Conservation (phyloP, 108 stramenopile genomes). For the Skeletonema menzelii region DNA sequence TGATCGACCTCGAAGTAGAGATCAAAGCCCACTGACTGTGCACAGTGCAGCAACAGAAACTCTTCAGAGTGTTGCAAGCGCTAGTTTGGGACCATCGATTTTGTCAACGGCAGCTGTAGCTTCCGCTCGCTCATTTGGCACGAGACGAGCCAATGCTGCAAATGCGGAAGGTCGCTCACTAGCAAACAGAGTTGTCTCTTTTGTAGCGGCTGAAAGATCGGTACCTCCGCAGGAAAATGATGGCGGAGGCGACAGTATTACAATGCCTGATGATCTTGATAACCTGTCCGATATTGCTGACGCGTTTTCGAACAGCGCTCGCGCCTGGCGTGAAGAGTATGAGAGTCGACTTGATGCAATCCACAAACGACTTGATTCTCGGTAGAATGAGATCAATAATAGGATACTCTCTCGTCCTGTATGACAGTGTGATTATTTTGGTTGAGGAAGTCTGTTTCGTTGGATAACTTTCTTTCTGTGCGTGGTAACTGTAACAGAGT, state of each 20-base stretch:
- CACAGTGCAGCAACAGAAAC: conserved; percentile 41
- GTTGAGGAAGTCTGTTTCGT: too few species aligned
- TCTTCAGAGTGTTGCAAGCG: conserved; percentile 51
- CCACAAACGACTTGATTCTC: conserved; percentile 34
- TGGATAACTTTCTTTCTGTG: too few species aligned
- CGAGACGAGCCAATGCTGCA: conserved; percentile 40
- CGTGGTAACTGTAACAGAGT: too few species aligned
- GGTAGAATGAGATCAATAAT: too few species aligned
- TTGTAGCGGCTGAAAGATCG: conserved; percentile 30
- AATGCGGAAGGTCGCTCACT: conserved; percentile 39
- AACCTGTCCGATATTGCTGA: conserved; percentile 55
- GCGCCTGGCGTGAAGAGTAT: conserved; percentile 55
- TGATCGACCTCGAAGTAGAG: conserved; percentile 18
- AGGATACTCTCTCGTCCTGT: too few species aligned
- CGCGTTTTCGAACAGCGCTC: conserved; percentile 43
- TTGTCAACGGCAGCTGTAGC: conserved; percentile 49
- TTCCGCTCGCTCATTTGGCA: conserved; percentile 35
- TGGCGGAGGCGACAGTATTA: conserved; percentile 49
- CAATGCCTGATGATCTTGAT: conserved; percentile 56
- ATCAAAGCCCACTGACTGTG: conserved; percentile 51
- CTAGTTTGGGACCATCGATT: conserved; percentile 39
- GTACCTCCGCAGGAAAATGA: conserved; percentile 24
- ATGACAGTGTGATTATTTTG: too few species aligned
- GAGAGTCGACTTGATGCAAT: conserved; percentile 52
- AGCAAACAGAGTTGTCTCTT: conserved; percentile 48